phyloP scores from a whole-genome alignment of 169 alveolate genomes.

The Eimeria brunetti region DNA sequence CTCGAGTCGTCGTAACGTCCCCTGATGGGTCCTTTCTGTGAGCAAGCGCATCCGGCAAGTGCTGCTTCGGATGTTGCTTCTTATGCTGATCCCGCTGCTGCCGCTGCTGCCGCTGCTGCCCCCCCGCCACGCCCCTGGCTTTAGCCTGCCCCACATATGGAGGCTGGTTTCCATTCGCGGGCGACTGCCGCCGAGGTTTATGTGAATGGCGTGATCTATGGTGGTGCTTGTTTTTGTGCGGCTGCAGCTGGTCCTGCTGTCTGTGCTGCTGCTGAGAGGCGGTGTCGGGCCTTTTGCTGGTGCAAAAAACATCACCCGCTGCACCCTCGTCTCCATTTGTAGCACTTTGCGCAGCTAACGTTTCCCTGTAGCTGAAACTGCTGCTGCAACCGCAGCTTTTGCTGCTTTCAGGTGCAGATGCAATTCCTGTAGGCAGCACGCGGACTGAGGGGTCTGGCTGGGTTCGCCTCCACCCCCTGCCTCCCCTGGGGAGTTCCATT shows the following conservation, averaged over 20 bases:
- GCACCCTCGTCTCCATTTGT: not conserved
- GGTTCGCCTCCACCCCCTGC: not conserved
- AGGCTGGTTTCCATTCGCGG: not conserved
- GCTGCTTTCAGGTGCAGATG: not conserved
- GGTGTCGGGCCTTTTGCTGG: not conserved
- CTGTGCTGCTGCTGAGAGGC: not conserved
- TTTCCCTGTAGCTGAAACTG: not conserved
- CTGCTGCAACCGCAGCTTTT: conserved; percentile 23
- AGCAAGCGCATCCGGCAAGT: not conserved
- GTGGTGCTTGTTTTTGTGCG: not conserved
- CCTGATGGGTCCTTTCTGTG: not conserved
- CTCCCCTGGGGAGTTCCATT: not conserved
- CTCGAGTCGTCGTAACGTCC: not conserved
- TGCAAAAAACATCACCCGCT: not conserved
- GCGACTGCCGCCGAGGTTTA: not conserved
- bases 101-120: conserved; percentile 7
- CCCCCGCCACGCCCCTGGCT: not conserved
- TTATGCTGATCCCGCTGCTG: conserved; percentile 6
- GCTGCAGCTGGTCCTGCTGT: conserved; percentile 5
- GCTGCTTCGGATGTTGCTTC: not conserved
- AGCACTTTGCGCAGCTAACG: not conserved
- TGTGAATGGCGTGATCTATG: not conserved
- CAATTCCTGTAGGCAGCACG: not conserved
- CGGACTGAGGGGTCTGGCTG: not conserved
- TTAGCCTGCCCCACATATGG: not conserved